phyloP scores from a whole-genome alignment of 1,284 basidiomycete genomes.

The Irpex sp. region DNA sequence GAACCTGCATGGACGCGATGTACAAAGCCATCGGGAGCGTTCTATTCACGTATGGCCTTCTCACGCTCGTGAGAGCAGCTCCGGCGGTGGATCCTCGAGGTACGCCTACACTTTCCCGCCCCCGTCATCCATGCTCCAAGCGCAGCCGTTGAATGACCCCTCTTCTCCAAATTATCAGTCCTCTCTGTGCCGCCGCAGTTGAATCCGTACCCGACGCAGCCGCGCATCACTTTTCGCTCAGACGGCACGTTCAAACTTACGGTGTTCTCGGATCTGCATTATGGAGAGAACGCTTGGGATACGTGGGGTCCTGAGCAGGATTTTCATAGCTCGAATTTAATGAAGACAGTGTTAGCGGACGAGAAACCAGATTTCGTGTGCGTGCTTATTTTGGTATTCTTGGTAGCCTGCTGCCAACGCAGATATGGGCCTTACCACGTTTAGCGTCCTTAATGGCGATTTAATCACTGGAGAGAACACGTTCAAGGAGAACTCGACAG shows the following conservation, averaged over 20 bases:
- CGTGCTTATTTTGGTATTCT: conserved; percentile 18
- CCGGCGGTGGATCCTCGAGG: conserved; percentile 3
- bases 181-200: conserved; percentile 11
- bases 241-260: conserved; percentile 65
- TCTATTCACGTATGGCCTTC: background rate
- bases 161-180: background rate
- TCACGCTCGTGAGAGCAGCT: conserved; percentile 2
- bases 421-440: background rate
- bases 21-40: background rate
- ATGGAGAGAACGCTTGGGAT: conserved; percentile 68
- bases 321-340: conserved; percentile 49
- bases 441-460: conserved; percentile 61
- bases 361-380: conserved; percentile 66
- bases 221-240: conserved; percentile 24
- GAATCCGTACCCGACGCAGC: conserved; percentile 25
- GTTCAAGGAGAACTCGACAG: conserved; percentile 38
- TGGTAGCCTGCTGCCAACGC: background rate
- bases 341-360: conserved; percentile 46
- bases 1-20: background rate
- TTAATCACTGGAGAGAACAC: conserved; percentile 69
- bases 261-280: conserved; percentile 67
- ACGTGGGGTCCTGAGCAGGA: conserved; percentile 63
- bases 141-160: background rate
- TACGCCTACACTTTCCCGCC: background rate
- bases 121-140: background rate